Conservation (phyloP, 176 grass and related monocot genomes). For the Saccharum spontaneum region DNA sequence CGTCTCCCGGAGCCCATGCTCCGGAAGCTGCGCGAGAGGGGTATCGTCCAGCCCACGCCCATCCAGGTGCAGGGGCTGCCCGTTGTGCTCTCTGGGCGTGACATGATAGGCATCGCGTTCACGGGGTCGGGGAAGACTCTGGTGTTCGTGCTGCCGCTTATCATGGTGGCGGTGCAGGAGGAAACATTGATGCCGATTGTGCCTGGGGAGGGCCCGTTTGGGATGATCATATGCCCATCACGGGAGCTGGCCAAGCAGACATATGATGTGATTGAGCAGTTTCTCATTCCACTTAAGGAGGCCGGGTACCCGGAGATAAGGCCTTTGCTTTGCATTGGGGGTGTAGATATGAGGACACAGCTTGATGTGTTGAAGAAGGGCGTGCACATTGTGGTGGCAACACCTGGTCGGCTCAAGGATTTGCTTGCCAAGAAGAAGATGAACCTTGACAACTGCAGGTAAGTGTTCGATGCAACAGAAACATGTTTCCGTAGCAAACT, state of each 20-base stretch:
- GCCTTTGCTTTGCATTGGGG: constrained; percentile 83
- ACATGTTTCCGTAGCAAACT: background rate
- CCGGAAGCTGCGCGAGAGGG: constrained; percentile 64
- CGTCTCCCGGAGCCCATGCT: constrained; percentile 75
- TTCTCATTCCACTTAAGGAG: constrained; percentile 48
- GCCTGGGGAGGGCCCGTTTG: constrained; percentile 82
- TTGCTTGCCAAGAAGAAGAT: constrained; percentile 94
- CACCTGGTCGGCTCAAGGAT: constrained; percentile 86
- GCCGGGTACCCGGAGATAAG: constrained; percentile 77
- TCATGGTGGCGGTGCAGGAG: constrained; percentile 88
- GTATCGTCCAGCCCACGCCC: constrained; percentile 82
- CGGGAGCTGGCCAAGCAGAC: constrained; percentile 94
- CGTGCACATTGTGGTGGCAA: constrained; percentile 87
- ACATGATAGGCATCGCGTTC: constrained; percentile 95
- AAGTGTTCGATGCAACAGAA: background rate
- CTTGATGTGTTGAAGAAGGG: constrained; percentile 85
- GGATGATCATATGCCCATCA: constrained; percentile 81
- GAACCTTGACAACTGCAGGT: constrained; percentile 98
- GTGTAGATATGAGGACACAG: constrained; percentile 78
- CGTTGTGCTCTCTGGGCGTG: constrained; percentile 69
- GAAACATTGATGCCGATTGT: constrained; percentile 82
- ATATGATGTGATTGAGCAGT: constrained; percentile 74
- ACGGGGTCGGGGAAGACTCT: constrained; percentile 88
- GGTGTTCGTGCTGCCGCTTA: constrained; percentile 79
- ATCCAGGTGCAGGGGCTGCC: constrained; percentile 95